Evolutionary conservation across 75 land plant genomes (phyloP), one percentile per base, ranked within the genome.

Genomic region (Pinus albicaulis): DNA sequence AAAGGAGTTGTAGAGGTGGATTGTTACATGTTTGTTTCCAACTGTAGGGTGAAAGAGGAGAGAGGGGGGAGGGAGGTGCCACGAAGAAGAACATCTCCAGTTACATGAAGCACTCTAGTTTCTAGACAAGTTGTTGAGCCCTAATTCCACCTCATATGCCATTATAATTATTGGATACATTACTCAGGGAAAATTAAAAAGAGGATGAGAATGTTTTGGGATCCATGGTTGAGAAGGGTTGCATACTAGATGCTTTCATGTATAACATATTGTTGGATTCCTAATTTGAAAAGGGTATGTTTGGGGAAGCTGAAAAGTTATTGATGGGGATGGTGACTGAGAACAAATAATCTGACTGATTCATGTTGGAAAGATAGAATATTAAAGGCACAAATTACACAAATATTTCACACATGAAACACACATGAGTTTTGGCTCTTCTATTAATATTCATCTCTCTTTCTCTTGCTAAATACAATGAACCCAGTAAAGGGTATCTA

Each of bases 121-220:
- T 78, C 82, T 84, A 59, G 75, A 77, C 17, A 89, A 77, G 76
- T 75, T 56, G n/a, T 77, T 84, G n/a, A 81, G 68, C 41, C 89
- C 92, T 3, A 79, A 89, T 76, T 28, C 73, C 12, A 14, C 34
- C 0, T 78, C 77, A 8, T 89, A 85, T 78, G 84, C 85, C 22
- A 77, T 76, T 55, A 60, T 92, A 74, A 60, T 89, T 7, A 77
- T 38, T 26, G 86, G 76, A 6, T 71, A 85, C 1, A 77, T 74
- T 26, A 24, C 78, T 57, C 59, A 80, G 57, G 83, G 56, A 12
- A 23, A 71, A 19, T 55, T 71, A 55, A 7, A 23, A n/a, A 28
- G 73, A 71, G 56, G 73, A 56, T 23, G 56, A 71, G 31, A 71
- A 55, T 56, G 31, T 71, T 28, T 53, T 52, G 22, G 53, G 73